These are phyloP conservation scores for Cryptosporidium canis DNA, from an alignment of 169 alveolate genomes.

Conservation along the genomic window DNA sequence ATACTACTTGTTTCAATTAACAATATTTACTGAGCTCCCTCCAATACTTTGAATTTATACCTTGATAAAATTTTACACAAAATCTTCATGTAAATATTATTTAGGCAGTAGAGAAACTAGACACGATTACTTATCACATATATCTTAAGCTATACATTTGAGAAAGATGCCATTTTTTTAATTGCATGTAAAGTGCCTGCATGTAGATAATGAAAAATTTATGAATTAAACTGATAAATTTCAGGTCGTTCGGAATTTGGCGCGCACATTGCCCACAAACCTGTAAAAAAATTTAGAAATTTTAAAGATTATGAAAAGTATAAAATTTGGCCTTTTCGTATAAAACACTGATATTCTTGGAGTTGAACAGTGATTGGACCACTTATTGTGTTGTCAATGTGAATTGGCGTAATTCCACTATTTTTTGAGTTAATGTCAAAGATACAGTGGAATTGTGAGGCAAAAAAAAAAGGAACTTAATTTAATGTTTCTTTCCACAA, in stretches of 20 bases:
- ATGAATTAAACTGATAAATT: slow-evolving; percentile 3
- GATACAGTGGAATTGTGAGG: neutral
- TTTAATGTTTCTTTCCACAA: slow-evolving; percentile 61
- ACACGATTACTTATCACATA: no score
- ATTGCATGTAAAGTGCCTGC: neutral
- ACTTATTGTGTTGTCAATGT: neutral
- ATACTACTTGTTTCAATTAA: neutral
- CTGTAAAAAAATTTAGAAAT: slow-evolving; percentile 1
- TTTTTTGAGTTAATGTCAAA: neutral
- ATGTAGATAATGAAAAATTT: neutral
- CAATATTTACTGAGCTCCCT: neutral
- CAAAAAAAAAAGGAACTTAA: neutral
- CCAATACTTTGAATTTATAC: no score
- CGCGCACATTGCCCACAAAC: slow-evolving; percentile 32
- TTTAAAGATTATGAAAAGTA: neutral
- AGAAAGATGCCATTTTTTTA: neutral
- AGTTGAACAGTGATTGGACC: neutral
- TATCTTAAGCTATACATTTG: no score
- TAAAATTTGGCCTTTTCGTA: neutral
- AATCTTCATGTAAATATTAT: no score
- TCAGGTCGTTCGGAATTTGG: slow-evolving; percentile 16
- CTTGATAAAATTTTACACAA: no score
- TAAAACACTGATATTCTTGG: neutral
- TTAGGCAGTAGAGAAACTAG: no score
- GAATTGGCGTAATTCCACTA: neutral